phyloP scores from a whole-genome alignment of 495 filamentous ascomycete genomes.

The Thermothielavioides terrestris region DNA sequence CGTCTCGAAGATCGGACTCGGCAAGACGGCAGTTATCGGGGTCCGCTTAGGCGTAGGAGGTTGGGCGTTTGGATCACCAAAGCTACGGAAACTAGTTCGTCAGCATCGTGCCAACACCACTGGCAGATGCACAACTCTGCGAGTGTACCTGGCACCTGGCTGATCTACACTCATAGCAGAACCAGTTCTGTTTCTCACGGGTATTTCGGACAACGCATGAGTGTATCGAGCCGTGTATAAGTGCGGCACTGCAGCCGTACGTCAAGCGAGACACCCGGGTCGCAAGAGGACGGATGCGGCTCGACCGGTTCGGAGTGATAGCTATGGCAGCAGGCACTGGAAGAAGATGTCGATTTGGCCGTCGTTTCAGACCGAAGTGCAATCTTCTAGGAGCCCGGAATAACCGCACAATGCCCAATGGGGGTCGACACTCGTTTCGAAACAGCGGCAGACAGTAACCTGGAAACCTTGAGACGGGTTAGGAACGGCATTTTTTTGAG shows the following conservation, averaged over 20 bases:
- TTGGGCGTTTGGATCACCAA: conserved; percentile 69
- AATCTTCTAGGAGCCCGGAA: not conserved
- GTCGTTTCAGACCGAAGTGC: not conserved
- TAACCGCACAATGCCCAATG: not conserved
- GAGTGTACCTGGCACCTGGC: conserved; percentile 58
- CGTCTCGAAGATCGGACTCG: conserved; percentile 56
- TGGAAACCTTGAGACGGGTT: not conserved
- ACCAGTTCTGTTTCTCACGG: conserved; percentile 21
- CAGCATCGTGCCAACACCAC: conserved; percentile 20
- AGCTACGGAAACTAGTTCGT: conserved; percentile 42
- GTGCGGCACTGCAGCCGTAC: not conserved
- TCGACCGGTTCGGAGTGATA: too few relatives aligned
- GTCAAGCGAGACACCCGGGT: not conserved
- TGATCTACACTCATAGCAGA: conserved; percentile 72
- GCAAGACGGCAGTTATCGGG: conserved; percentile 55
- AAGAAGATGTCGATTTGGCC: not conserved
- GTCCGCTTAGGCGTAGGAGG: conserved; percentile 71
- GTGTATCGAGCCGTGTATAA: conserved; percentile 6
- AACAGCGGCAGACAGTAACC: conserved; percentile 2
- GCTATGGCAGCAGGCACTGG: not conserved
- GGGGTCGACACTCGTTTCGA: conserved; percentile 9
- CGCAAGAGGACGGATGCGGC: too few relatives aligned
- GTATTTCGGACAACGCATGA: conserved; percentile 16
- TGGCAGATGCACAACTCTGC: not conserved
- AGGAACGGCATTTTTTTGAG: conserved; percentile 8